These are phyloP conservation scores for Heritiera fomes DNA, from an alignment of 345 rosid species.

Conservation along the genomic window DNA sequence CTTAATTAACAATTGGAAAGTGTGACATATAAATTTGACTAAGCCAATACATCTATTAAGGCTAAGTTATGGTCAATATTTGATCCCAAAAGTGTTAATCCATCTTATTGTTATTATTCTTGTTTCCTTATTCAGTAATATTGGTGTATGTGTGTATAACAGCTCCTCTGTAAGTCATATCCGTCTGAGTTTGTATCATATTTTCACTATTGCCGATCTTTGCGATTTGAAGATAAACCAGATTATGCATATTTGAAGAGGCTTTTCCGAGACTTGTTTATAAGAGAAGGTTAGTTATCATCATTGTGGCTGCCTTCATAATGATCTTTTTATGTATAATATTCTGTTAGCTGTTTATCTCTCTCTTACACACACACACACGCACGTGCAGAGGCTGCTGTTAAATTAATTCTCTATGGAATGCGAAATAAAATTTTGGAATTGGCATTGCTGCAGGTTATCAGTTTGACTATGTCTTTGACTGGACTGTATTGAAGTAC, in stretches of 20 bases:
- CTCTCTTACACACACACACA: not conserved
- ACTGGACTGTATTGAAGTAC: constrained; percentile 84
- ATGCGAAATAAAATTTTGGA: not conserved
- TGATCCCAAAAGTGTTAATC: constrained; percentile 10
- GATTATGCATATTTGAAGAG: constrained; percentile 86
- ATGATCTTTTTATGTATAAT: not conserved
- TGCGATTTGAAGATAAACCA: constrained; percentile 81
- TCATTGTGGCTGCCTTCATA: not conserved
- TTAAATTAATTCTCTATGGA: not conserved
- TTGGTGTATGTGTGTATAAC: constrained; percentile 15
- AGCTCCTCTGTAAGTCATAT: constrained; percentile 72
- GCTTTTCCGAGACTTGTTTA: constrained; percentile 80
- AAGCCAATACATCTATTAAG: not conserved
- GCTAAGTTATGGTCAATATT: not conserved
- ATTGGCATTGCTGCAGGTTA: constrained; percentile 50
- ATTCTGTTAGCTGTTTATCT: not conserved
- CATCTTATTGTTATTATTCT: constrained; percentile 4
- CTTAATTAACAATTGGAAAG: not conserved
- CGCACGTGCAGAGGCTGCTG: not conserved
- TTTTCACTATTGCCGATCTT: constrained; percentile 75
- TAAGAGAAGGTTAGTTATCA: constrained; percentile 59
- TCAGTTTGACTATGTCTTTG: constrained; percentile 81
- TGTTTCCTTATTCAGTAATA: constrained; percentile 8
- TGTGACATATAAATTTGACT: not conserved
- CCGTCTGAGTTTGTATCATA: constrained; percentile 74